phyloP scores from a whole-genome alignment of 2,329 filamentous ascomycete species.

The Allantophomopsis cytisporea region DNA sequence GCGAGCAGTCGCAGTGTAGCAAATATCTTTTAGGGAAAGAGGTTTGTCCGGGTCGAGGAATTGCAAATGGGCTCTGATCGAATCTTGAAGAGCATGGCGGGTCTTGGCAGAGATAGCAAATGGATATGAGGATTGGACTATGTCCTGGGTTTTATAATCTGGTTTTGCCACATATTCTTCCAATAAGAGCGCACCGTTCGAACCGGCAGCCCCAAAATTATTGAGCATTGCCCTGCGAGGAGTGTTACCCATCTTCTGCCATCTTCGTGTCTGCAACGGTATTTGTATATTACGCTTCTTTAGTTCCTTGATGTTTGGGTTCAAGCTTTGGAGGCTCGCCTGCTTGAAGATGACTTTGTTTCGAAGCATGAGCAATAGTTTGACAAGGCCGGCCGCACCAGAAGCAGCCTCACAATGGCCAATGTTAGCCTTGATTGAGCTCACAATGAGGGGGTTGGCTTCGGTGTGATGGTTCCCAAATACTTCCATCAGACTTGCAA shows the following conservation, averaged over 20 bases:
- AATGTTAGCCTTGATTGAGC: conserved; percentile 8
- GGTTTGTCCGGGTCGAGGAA: conserved; percentile 14
- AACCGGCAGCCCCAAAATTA: conserved; percentile 30
- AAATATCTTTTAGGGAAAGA: conserved; percentile 13
- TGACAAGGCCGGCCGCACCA: conserved; percentile 13
- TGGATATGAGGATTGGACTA: conserved; percentile 26
- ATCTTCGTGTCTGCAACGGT: conserved; percentile 19
- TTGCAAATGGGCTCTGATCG: conserved; percentile 2
- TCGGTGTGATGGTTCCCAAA: conserved; percentile 30
- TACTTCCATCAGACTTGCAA: conserved; percentile 55
- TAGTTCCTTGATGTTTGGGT: conserved; percentile 18
- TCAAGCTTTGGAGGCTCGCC: conserved; percentile 13
- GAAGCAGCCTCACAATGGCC: conserved; percentile 12
- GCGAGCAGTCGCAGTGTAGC: conserved; percentile 23
- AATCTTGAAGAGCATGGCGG: conserved; percentile 2
- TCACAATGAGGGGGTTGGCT: conserved; percentile 35
- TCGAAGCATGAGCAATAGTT: conserved; percentile 13
- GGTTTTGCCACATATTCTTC: conserved; percentile 19
- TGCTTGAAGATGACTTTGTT: conserved; percentile 11
- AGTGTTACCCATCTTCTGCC: conserved; percentile 8
- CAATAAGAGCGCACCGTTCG: conserved; percentile 16
- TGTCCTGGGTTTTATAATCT: conserved; percentile 19
- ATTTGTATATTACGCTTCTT: conserved; percentile 13
- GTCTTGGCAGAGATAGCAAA: conserved; percentile 33
- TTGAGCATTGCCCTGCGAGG: conserved; percentile 23